Conservation (phyloP, 495 filamentous ascomycete genomes). For the Sphaerosporella brunnea region DNA sequence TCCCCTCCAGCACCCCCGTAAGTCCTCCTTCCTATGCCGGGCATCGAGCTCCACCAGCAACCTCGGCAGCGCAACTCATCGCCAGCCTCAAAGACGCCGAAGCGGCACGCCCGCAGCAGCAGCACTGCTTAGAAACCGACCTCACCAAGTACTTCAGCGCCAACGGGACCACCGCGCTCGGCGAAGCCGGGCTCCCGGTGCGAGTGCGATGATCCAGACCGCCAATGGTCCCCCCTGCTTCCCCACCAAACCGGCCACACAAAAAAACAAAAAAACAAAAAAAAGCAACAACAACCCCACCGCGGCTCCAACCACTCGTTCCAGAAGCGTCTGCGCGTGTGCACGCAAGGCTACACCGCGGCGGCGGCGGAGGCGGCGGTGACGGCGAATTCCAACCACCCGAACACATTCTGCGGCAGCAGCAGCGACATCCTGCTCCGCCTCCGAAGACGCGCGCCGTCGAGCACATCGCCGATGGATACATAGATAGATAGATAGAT, state of each 20-base stretch:
- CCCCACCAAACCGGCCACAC: neutral
- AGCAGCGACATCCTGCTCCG: too few relatives aligned
- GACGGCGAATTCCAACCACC: too few relatives aligned
- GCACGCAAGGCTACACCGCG: constrained; percentile 37
- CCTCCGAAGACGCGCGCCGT: too few relatives aligned
- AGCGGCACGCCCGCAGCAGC: constrained; percentile 5
- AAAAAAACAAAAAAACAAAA: neutral
- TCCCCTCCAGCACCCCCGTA: too few relatives aligned
- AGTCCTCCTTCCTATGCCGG: too few relatives aligned
- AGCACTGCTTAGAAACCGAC: constrained; percentile 19
- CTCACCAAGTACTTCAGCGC: constrained; percentile 40
- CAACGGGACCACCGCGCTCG: constrained; percentile 31
- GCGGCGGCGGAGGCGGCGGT: too few relatives aligned
- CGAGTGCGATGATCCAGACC: constrained; percentile 42
- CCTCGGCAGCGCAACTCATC: constrained; percentile 32
- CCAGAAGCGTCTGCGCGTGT: constrained; percentile 33
- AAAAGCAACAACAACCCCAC: constrained; percentile 36
- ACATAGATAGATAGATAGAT: too few relatives aligned
- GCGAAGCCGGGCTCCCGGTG: constrained; percentile 33
- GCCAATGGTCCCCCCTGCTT: constrained; percentile 32
- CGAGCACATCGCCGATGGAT: constrained; percentile 40
- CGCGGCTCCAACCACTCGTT: constrained; percentile 38
- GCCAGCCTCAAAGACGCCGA: constrained; percentile 34
- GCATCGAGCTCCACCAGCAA: constrained; percentile 39
- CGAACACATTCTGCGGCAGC: constrained; percentile 38